Conservation (phyloP, 1,284 basidiomycete genomes). For the Trichosporon ovoides region DNA sequence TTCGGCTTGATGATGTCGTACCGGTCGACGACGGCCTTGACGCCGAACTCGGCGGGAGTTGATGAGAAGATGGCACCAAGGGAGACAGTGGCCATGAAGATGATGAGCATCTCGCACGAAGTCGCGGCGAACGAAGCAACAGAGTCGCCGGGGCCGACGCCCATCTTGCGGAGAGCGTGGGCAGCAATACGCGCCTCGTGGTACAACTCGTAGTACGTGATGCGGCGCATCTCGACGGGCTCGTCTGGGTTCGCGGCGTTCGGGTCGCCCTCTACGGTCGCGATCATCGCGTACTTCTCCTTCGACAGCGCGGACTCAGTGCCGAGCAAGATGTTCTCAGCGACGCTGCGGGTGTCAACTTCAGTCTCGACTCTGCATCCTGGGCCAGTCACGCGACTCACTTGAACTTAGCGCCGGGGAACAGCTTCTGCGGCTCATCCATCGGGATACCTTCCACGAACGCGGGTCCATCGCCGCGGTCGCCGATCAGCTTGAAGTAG, state of each 20-base stretch:
- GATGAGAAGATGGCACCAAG: constrained; percentile 28
- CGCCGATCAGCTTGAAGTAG: constrained; percentile 18
- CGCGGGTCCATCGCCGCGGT: constrained; percentile 16
- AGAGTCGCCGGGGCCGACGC: constrained; percentile 17
- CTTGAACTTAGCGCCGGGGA: constrained; percentile 18
- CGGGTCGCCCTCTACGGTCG: constrained; percentile 20
- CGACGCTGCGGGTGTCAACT: constrained; percentile 18
- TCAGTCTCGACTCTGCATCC: too few relatives aligned
- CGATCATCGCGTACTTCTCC: constrained; percentile 17
- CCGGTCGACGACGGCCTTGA: constrained; percentile 27
- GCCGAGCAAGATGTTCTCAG: constrained; percentile 18
- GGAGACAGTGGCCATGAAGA: constrained; percentile 17
- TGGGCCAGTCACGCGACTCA: neutral
- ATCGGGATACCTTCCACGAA: constrained; percentile 20
- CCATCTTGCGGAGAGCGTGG: constrained; percentile 17
- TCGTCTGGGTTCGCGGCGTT: constrained; percentile 6
- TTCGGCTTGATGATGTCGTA: constrained; percentile 40
- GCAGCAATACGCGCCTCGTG: constrained; percentile 16
- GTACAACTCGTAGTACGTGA: constrained; percentile 22
- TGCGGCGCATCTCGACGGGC: constrained; percentile 21
- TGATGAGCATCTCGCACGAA: constrained; percentile 20
- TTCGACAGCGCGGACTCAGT: constrained; percentile 18
- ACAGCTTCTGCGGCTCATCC: constrained; percentile 20
- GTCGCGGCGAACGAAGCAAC: constrained; percentile 20
- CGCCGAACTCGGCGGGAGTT: constrained; percentile 28